A percentile compares a stretch with the other conserved stretches of the same genome.
phyloP scores from a whole-genome alignment of 768 basidiomycete genomes.

The Leucosporidium scottii region DNA sequence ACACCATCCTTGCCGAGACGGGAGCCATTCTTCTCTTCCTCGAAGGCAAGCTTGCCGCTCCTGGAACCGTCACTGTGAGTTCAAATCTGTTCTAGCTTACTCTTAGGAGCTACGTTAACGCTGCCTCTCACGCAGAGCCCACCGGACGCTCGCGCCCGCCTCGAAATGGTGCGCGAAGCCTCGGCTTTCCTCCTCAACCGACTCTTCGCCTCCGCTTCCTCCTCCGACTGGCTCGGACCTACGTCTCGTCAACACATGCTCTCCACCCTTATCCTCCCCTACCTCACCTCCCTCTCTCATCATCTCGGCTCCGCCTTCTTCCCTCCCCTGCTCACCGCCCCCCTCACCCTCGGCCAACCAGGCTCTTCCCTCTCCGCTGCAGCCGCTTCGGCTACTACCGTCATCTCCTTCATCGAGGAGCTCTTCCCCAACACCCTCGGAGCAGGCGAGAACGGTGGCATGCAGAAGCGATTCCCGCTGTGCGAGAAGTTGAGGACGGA shows the following conservation, averaged over 20 bases:
- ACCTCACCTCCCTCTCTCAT: conserved; percentile 8
- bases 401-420: neutral
- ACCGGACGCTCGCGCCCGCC: neutral
- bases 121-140: neutral
- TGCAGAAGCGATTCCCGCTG: neutral
- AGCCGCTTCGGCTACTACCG: neutral
- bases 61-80: neutral
- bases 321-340: neutral
- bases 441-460: neutral
- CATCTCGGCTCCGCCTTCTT: conserved; percentile 4
- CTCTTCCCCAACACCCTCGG: neutral
- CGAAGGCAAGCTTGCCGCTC: neutral
- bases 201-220: neutral
- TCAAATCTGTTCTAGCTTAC: neutral
- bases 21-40: neutral
- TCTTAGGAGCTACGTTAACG: neutral
- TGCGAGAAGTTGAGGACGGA: neutral
- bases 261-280: neutral
- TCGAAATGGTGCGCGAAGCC: conserved; percentile 1
- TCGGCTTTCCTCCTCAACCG: neutral
- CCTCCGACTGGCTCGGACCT: neutral
- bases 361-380: neutral
- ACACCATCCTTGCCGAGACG: neutral
- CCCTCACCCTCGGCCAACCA: neutral
- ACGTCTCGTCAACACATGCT: neutral